phyloP scores from a whole-genome alignment of 2,329 filamentous ascomycete species.

The Fusarium torulosum region DNA sequence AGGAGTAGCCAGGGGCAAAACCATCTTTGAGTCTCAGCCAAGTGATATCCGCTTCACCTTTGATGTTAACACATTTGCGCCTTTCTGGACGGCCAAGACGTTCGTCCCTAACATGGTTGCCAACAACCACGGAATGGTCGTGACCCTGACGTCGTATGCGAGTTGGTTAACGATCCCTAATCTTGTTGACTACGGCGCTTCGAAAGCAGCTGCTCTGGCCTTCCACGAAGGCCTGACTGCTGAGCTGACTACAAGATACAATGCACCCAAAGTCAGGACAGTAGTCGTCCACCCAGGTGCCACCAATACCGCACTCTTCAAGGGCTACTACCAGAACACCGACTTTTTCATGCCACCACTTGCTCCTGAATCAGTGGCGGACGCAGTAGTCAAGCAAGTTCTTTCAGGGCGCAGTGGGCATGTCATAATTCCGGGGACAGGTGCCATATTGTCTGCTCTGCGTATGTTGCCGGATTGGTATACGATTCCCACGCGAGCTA shows the following conservation, averaged over 20 bases:
- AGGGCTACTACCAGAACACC: constrained; percentile 68
- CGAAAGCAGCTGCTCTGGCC: constrained; percentile 74
- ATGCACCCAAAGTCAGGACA: constrained; percentile 73
- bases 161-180: constrained; percentile 70
- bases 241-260: constrained; percentile 70
- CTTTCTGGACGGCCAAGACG: constrained; percentile 74
- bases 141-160: constrained; percentile 76
- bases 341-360: constrained; percentile 53
- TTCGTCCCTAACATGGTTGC: constrained; percentile 76
- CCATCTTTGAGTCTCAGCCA: constrained; percentile 69
- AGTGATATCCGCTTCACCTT: constrained; percentile 75
- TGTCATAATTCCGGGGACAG: constrained; percentile 60
- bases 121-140: constrained; percentile 77
- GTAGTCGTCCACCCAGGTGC: constrained; percentile 71
- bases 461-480: constrained; percentile 73
- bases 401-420: constrained; percentile 62
- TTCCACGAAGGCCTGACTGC: constrained; percentile 76
- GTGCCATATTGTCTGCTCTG: constrained; percentile 57
- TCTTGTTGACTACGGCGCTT: constrained; percentile 76
- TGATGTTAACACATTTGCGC: constrained; percentile 76
- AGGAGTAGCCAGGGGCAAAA: constrained; percentile 71
- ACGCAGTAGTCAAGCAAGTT: constrained; percentile 63
- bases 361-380: constrained; percentile 58
- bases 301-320: constrained; percentile 54
- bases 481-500: constrained; percentile 64